Base-by-base conservation (phyloP, 2,329 filamentous ascomycete genomes). In the Pseudogymnoascus destructans region DNA sequence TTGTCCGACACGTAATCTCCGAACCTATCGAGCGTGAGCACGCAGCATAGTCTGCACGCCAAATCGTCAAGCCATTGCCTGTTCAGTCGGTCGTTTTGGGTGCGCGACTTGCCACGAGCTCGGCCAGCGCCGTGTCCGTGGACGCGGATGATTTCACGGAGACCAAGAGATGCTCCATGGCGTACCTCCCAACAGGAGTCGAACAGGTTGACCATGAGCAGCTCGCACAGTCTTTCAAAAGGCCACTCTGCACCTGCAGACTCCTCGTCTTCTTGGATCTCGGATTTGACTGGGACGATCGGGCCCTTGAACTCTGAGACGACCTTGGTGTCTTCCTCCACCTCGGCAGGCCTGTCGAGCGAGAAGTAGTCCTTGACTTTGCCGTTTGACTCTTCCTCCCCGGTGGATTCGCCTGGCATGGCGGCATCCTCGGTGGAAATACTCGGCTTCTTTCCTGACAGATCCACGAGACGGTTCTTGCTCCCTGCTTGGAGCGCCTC, bases 1-100 rank as follows among this genome's bases (percentile, higher is more conserved):
- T 89, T 98, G 70, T 98, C 93, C 4, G 91, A 95, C 60, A 95
- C 93, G 73, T 96, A 98, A 69, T 98, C 93, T 59, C 91, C 95
- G 68, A 98, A 98, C 57, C 91, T 85, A 73, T 98, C 93, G 13
- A 98, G 82, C 84, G 98, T 96, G 66, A 98, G 85, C 57, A 98
- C 91, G 69, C 89, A 95, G 71, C 91, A 92, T 55, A 98, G 79
- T 23, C 93, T 87, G 67, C 91, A 96, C n/a, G 91, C 89, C 57
- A 98, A 78, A 67, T 98, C 92, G 67, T 97, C 88, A 17, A 98
- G 80, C 90, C 90, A 98, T 68, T 77, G 80, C 61, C 85, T 81
- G 66, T 97, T 98, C 46, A 88, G 76, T 1, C 72, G 69, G 66
- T 95, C 82, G 67, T 98, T 98, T 66, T 95, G 85, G 25, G 73